Percentiles rank a stretch among this genome's conserved stretches.
Evolutionary conservation across 768 basidiomycete genomes (phyloP).

Genomic region (Agrocybe praecox): DNA sequence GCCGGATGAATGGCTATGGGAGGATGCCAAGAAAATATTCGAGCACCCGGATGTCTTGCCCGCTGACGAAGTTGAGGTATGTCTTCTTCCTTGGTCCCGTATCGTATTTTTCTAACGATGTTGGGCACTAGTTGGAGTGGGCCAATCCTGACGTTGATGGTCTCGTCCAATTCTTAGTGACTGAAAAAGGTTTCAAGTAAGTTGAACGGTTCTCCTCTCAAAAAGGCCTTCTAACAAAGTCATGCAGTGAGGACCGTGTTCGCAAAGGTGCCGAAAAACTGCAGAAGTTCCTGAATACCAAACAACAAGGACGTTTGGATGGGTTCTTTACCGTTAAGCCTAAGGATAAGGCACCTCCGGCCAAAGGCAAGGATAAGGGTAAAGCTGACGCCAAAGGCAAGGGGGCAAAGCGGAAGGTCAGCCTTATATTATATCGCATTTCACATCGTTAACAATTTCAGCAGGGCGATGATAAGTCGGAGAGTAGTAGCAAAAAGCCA

Average conservation of each 20-base stretch:
- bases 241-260: slow-evolving; percentile 90
- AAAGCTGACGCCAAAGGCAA: slow-evolving; percentile 28
- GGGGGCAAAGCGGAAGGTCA: slow-evolving; percentile 59
- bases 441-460: slow-evolving; percentile 1
- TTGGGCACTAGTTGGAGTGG: slow-evolving; percentile 80
- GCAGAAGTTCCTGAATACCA: slow-evolving; percentile 79
- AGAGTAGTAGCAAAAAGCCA: slow-evolving; percentile 39
- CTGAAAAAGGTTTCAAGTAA: slow-evolving; percentile 96
- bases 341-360: slow-evolving; percentile 45
- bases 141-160: slow-evolving; percentile 91
- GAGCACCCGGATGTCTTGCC: slow-evolving; percentile 88
- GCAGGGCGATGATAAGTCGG: slow-evolving; percentile 44
- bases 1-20: slow-evolving; percentile 97
- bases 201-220: slow-evolving; percentile 23
- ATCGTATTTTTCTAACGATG: not conserved
- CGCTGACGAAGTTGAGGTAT: slow-evolving; percentile 86
- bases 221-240: not conserved
- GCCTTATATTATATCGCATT: slow-evolving; percentile 6
- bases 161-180: slow-evolving; percentile 90
- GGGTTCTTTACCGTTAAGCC: slow-evolving; percentile 88
- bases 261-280: slow-evolving; percentile 95
- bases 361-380: slow-evolving; percentile 22
- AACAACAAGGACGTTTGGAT: slow-evolving; percentile 96
- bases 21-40: slow-evolving; percentile 91
- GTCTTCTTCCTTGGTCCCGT: slow-evolving; percentile 31